Evolutionary conservation across 257 asterid genomes (phyloP), one percentile per base, ranked within the genome.

Genomic region (Leptodermis oblonga): DNA sequence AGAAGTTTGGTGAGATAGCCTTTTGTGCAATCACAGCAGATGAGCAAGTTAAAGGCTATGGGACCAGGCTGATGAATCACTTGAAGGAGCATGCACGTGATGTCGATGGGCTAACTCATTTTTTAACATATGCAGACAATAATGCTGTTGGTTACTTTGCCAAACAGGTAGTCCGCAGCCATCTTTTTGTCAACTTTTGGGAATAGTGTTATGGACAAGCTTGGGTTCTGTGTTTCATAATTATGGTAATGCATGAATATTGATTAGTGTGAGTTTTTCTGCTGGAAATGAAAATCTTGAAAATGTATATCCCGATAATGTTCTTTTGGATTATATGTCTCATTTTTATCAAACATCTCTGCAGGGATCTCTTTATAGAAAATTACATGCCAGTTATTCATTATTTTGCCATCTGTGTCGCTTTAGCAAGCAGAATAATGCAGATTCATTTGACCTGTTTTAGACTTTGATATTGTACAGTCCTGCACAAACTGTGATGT

Each of bases 91-190:
- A 89, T 67, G 99, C 99, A 48, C 99, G 97, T 72, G 99, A 94
- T 83, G 87, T 77, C 71, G 99, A 94, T 78, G 97, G 96, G 55
- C 79, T 91, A 66, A 85, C 99, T 55, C 99, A 94, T 78, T 94
- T 94, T 77, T 93, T 94, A 79, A 94, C 99, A 4, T 94, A 91
- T 83, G 98, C 99, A 71, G 99, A 94, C 84, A 94, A 94, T 79
- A 91, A 94, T 76, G 99, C 99, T 48, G 99, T 94, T 73, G 99
- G 99, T 74, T 94, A 94, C 87, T 94, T 94, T 83, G 93, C 78
- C 84, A 94, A 94, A 81, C 99, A 94, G 97, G 99, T 88, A 73
- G 69, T 80, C 9, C 31, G 95, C 84, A 71, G 69, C 18, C 34
- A 41, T 42, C 22, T 62, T 42, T 55, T 55, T 30, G 67, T 65